phyloP scores from a whole-genome alignment of 1,284 basidiomycete species.

The Phellinidium pouzarii region DNA sequence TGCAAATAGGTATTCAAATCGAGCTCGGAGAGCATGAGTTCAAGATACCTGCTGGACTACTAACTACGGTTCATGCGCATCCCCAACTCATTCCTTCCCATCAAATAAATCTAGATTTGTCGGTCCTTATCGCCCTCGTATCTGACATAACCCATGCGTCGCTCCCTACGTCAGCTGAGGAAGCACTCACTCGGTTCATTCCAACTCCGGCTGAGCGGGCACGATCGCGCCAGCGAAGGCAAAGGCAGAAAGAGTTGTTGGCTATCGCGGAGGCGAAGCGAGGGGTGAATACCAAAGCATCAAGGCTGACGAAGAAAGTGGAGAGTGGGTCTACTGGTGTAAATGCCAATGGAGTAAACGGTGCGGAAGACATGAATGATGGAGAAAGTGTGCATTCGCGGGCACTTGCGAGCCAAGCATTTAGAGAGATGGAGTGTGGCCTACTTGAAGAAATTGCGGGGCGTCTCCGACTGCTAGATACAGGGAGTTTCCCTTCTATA shows the following conservation, averaged over 20 bases:
- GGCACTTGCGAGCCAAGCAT: conserved; percentile 55
- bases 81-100: conserved; percentile 38
- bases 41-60: conserved; percentile 17
- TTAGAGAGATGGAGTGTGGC: conserved; percentile 67
- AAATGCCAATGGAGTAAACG: not conserved
- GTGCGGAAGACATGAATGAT: conserved; percentile 24
- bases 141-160: conserved; percentile 76
- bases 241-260: conserved; percentile 15
- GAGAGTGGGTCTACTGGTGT: not conserved
- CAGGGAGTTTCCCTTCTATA: not conserved
- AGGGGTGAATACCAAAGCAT: not conserved
- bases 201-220: conserved; percentile 48
- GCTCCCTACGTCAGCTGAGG: conserved; percentile 49
- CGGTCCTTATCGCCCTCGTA: conserved; percentile 73
- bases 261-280: conserved; percentile 5
- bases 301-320: conserved; percentile 3
- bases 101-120: conserved; percentile 73
- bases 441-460: conserved; percentile 59
- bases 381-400: conserved; percentile 47
- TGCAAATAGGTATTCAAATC: conserved; percentile 58
- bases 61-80: conserved; percentile 20
- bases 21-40: conserved; percentile 55
- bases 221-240: conserved; percentile 44
- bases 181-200: conserved; percentile 57
- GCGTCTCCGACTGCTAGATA: conserved; percentile 27